Conservation (phyloP, 805 yeast species). For the Yamadazyma sp. region DNA sequence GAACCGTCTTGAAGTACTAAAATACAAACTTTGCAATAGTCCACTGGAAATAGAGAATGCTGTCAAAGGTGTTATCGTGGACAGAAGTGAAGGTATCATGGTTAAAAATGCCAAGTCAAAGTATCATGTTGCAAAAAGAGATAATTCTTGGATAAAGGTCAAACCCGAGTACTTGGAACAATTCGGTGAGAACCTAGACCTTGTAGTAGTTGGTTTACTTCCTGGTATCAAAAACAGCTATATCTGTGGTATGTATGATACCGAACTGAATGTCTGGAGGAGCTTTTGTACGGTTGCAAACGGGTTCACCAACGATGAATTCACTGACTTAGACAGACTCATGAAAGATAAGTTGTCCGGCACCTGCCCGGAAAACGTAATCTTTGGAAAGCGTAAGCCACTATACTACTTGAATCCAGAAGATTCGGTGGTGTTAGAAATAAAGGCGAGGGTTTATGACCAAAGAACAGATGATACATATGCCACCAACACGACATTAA, state of each 20-base stretch:
- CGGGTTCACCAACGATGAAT: constrained; percentile 71
- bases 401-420: constrained; percentile 78
- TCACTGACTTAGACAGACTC: constrained; percentile 52
- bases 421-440: constrained; percentile 75
- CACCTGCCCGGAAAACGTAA: constrained; percentile 21
- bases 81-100: constrained; percentile 79
- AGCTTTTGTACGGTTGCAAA: constrained; percentile 82
- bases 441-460: constrained; percentile 76
- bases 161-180: constrained; percentile 89
- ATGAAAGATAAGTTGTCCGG: constrained; percentile 51
- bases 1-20: constrained; percentile 50
- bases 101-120: constrained; percentile 60
- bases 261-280: constrained; percentile 44
- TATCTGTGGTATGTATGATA: constrained; percentile 67
- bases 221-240: constrained; percentile 70
- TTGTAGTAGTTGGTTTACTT: constrained; percentile 75
- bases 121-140: constrained; percentile 54
- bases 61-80: constrained; percentile 56
- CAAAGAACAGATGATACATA: constrained; percentile 45
- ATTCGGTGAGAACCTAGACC: constrained; percentile 83
- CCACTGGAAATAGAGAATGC: constrained; percentile 56
- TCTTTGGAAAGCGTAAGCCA: constrained; percentile 65
- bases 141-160: constrained; percentile 77
- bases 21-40: constrained; percentile 36
- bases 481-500: constrained; percentile 66